Base-by-base conservation (phyloP, 306 rosid genomes). In the Cucurbita argyrosperma region DNA sequence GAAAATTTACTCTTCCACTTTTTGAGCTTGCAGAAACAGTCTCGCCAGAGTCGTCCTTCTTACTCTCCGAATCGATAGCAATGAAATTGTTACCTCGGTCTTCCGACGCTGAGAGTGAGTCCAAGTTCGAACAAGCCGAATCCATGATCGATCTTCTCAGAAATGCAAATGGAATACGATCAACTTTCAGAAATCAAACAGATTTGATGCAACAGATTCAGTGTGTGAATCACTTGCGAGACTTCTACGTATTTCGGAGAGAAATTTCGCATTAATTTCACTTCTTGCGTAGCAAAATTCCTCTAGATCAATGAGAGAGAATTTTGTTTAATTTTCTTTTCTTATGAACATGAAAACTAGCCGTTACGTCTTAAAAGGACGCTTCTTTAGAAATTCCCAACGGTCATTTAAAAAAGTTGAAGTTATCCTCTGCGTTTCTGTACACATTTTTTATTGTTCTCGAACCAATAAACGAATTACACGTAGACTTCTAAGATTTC, bases 71-170 rank as follows among this genome's bases (percentile, higher is more conserved):
- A 14, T n/a, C 78, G 65, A 71, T 15, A 79, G 21, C 45, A 38
- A 45, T 42, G 26, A 81, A 4, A 51, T 74, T 77, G 2, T 60
- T n/a, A 77, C 69, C 46, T 37, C 26, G 80, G 71, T 76, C 78
- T 75, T 83, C 81, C 4, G 85, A 68, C 50, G 79, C 73, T 11
- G 90, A 68, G 65, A 74, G 52, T 74, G 85, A 81, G 9, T 83
- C 82, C 59, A 83, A 79, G 76, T 87, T 88, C 69, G 83, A 81
- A 76, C 84, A 83, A 39, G 82, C 86, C 35, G 85, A 83, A 75
- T 90, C 96, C 98, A 90, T 89, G 6, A 61, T 73, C 11, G 65
- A 74, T 53, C 61, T 75, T 63, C 40, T 42, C 23, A 61, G 65
- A 42, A 21, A 39, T 14, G 15, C n/a, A 13, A 45, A 35, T 60